Base-by-base conservation (phyloP, 23 red algal genomes). In the Gracilaria gracilis region DNA sequence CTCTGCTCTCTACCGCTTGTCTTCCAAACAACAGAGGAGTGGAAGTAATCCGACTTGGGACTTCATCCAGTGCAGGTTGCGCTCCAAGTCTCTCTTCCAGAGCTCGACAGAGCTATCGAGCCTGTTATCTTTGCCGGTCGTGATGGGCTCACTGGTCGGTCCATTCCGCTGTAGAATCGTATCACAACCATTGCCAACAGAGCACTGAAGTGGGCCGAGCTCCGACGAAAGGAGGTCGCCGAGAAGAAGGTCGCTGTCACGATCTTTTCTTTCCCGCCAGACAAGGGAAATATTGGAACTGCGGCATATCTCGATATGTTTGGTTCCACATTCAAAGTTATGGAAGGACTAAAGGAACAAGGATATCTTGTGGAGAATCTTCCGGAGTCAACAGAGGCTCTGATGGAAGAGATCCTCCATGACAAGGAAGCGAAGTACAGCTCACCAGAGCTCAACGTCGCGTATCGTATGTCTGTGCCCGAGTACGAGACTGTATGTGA, bases 211-310 rank as follows among this genome's bases (percentile, higher is more conserved):
- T 99, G 97, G 97, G 97, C 91, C 19, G 84, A 92, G 55, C 84
- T 99, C 2, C 54, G 90, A 42, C 77, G 91, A 3, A 96, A 94
- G 87, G 44, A 93, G 65, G 87, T 83, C 27, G 50, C 80, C 13
- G 93, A 99, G 64, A 99, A 99, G 86, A 99, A 99, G 66, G 57
- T 99, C 53, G 97, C 93, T 16, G 89, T 99, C 58, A 96, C 94
- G 6, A 93, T 99, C 54, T 99, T 99, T 67, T 91, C 97, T 16
- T 99, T 99, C 85, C 97, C 97, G 13, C 97, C 97, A 14, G 97
- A 99, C 75, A 99, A 99, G 93, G 97, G 97, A 49, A 99, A 99
- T 66, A 93, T 99, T 53, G 97, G 97, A 53, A 96, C 97, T 33
- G 97, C 97, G 13, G 97, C 97, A 8, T 99, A 99, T 70, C 72